Base-by-base conservation (phyloP, 371 early-diverging fungal species). In the Rhizomucor pusillus region DNA sequence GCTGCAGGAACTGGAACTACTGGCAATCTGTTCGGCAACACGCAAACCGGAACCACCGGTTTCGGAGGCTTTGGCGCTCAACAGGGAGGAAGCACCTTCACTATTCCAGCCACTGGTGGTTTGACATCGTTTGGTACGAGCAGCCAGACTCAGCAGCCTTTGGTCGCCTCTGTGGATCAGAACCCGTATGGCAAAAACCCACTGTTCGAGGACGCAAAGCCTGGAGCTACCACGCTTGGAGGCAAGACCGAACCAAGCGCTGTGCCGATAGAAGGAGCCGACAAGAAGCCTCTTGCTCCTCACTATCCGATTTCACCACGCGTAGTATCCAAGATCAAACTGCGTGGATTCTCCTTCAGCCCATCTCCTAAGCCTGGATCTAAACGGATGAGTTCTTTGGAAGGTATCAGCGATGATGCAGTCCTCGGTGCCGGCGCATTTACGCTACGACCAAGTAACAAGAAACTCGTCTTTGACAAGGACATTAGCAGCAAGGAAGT, bases 171-270 rank as follows among this genome's bases (percentile, higher is more conserved):
- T 18, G 85, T 94, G 46, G 93, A 93, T 52, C 75, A 80, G 44
- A 85, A 85, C 51, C 92, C 94, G 9, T 96, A 94, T 57, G 95
- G 95, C 36, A 72, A 67, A 52, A 91, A 87, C 50, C 88, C 93
- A 16, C 70, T 94, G 40, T 91, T 93, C 62, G 80, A 90, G 50
- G 56, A 71, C 16, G 34, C 49, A 63, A 29, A 62, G 62, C 2
- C 51, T 66, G 10, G 56, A 54, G 39, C 59, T n/a, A n/a, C n/a
- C 57, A 11, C 58, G 55, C 45, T 60, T 12, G 65, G 66, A 1
- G 56, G 68, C 10, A 73, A 79, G 11, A 57, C 85, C 1, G 71
- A 79, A 43, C 76, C 75, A 5, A 58, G 73, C 4, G 74, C 69
- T 46, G 72, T 80, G 13, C 70, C 82, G 12, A 57, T 81, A 9